phyloP scores from a whole-genome alignment of 1,284 basidiomycete species.

The Ustilago vetiveriae region DNA sequence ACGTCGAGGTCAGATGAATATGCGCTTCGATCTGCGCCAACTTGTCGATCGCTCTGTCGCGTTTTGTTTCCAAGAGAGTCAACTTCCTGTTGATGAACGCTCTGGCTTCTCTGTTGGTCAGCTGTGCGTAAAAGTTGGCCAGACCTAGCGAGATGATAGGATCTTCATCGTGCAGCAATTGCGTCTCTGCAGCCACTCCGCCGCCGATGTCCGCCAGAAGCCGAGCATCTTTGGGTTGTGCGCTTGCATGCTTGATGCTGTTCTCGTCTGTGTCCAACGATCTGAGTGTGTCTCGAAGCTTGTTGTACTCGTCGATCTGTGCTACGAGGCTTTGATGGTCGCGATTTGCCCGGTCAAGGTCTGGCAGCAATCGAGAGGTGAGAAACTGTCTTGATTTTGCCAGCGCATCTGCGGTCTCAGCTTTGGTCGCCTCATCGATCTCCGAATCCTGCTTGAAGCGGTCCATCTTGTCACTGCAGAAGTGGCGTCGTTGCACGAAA shows the following conservation, averaged over 20 bases:
- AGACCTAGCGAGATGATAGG: constrained; percentile 43
- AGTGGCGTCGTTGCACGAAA: not conserved
- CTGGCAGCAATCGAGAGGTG: constrained; percentile 35
- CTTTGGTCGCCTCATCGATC: constrained; percentile 40
- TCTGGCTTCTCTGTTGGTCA: constrained; percentile 42
- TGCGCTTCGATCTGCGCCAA: constrained; percentile 50
- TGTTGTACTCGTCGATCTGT: constrained; percentile 40
- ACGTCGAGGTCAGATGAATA: constrained; percentile 48
- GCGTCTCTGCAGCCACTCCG: constrained; percentile 24
- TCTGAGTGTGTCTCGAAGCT: constrained; percentile 26
- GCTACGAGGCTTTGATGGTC: constrained; percentile 30
- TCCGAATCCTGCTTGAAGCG: constrained; percentile 27
- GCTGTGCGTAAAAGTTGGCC: constrained; percentile 44
- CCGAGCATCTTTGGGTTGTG: not conserved
- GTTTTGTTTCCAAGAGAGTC: constrained; percentile 39
- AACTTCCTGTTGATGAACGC: constrained; percentile 49
- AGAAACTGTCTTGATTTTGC: constrained; percentile 41
- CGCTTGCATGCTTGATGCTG: not conserved
- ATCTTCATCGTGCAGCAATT: constrained; percentile 29
- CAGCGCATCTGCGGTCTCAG: constrained; percentile 38
- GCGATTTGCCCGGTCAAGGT: constrained; percentile 38
- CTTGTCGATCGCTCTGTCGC: constrained; percentile 41
- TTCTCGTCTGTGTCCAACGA: constrained; percentile 17
- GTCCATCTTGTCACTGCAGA: constrained; percentile 11
- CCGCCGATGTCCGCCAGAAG: constrained; percentile 28